phyloP scores from a whole-genome alignment of 2,329 filamentous ascomycete species.

The Fusarium austroafricanum region DNA sequence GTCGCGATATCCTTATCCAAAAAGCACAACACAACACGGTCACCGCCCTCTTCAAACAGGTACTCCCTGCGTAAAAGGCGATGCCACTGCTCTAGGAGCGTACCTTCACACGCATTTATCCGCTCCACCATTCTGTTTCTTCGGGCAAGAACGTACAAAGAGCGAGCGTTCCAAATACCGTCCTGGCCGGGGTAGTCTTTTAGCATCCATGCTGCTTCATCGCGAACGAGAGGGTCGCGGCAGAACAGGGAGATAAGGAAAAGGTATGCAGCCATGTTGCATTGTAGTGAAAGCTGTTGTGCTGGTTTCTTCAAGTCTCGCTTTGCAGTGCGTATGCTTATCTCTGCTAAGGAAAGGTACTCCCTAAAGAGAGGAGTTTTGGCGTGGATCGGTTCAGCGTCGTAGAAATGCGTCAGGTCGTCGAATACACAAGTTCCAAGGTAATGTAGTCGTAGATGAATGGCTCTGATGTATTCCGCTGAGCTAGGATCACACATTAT shows the following conservation, averaged over 20 bases:
- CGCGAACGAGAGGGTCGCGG: slow-evolving; percentile 49
- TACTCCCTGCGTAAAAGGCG: slow-evolving; percentile 51
- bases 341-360: slow-evolving; percentile 48
- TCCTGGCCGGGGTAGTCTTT: slow-evolving; percentile 51
- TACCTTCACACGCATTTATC: slow-evolving; percentile 45
- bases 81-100: slow-evolving; percentile 47
- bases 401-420: slow-evolving; percentile 43
- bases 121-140: slow-evolving; percentile 46
- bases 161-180: slow-evolving; percentile 47
- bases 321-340: slow-evolving; percentile 36
- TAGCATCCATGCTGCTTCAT: slow-evolving; percentile 49
- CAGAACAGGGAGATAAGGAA: slow-evolving; percentile 46
- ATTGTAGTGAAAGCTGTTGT: slow-evolving; percentile 45
- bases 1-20: slow-evolving; percentile 38
- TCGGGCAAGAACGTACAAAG: slow-evolving; percentile 45
- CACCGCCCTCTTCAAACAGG: slow-evolving; percentile 51
- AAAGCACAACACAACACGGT: slow-evolving; percentile 48
- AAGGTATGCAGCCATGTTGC: slow-evolving; percentile 42
- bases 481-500: slow-evolving; percentile 45
- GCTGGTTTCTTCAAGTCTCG: slow-evolving; percentile 30
- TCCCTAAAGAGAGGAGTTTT: slow-evolving; percentile 49
- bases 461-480: slow-evolving; percentile 46
- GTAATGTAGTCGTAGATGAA: slow-evolving; percentile 50
- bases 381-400: slow-evolving; percentile 33
- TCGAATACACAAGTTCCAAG: slow-evolving; percentile 47